Evolutionary conservation across 2,329 filamentous ascomycete genomes (phyloP).

Genomic region (Neonectria punicea): DNA sequence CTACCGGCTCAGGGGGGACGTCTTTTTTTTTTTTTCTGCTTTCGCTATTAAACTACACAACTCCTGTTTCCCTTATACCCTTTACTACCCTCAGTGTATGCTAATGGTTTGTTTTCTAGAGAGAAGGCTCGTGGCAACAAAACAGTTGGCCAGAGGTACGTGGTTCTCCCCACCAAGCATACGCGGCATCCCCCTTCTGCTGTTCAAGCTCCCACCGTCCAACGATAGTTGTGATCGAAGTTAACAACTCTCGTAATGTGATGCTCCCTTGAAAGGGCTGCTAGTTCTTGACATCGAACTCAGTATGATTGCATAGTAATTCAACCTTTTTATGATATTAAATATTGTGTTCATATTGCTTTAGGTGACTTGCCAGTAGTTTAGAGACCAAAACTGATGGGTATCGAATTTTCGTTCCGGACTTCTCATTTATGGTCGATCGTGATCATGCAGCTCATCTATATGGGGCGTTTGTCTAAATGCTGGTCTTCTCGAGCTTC

Average conservation of each 20-base stretch:
- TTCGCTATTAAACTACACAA: conserved; percentile 39
- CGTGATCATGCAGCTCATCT: conserved; percentile 44
- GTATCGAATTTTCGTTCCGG: conserved; percentile 46
- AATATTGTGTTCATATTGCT: neutral
- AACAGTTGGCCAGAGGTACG: conserved; percentile 40
- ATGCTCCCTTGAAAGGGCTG: neutral
- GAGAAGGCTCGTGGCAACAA: conserved; percentile 26
- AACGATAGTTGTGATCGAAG: neutral
- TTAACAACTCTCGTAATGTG: neutral
- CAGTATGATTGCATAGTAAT: neutral
- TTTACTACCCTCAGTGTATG: conserved; percentile 33
- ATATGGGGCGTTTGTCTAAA: conserved; percentile 50
- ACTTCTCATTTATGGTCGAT: conserved; percentile 34
- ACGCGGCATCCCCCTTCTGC: neutral
- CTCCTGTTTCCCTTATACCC: conserved; percentile 23
- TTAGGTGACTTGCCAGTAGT: neutral
- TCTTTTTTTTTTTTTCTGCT: conserved; percentile 5
- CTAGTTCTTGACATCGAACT: neutral
- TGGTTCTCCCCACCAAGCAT: conserved; percentile 21
- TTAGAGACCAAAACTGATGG: conserved; percentile 31
- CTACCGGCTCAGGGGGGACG: conserved; percentile 33
- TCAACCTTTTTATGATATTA: neutral
- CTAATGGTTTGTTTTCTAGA: conserved; percentile 36
- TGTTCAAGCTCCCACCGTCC: neutral
- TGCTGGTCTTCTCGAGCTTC: conserved; percentile 76